These are phyloP conservation scores for Neurospora sp. DNA, from an alignment of 495 filamentous ascomycete genomes.

Conservation along the genomic window DNA sequence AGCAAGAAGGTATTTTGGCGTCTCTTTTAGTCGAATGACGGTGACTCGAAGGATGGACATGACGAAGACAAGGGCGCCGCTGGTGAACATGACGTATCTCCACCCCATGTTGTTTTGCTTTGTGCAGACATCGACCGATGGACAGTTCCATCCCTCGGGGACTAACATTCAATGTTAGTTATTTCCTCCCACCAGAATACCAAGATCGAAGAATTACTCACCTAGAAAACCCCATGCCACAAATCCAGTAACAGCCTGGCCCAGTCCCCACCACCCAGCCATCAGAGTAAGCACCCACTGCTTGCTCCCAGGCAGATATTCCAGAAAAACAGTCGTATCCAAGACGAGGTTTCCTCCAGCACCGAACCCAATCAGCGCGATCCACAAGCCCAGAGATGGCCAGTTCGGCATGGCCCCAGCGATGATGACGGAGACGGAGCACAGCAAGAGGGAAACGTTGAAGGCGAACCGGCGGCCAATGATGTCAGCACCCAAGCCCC, in stretches of 20 bases:
- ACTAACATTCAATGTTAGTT: slow-evolving; percentile 14
- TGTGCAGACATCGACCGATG: slow-evolving; percentile 44
- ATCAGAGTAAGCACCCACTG: slow-evolving; percentile 69
- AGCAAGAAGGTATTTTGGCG: slow-evolving; percentile 61
- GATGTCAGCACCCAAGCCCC: slow-evolving; percentile 69
- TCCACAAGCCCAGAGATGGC: slow-evolving; percentile 52
- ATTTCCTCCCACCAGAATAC: neutral
- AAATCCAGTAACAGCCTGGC: slow-evolving; percentile 58
- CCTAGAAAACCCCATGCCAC: slow-evolving; percentile 72
- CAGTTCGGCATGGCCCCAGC: slow-evolving; percentile 66
- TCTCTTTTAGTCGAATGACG: slow-evolving; percentile 57
- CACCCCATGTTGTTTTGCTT: slow-evolving; percentile 66
- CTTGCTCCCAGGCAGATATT: slow-evolving; percentile 66
- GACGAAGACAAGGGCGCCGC: slow-evolving; percentile 55
- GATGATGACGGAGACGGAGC: slow-evolving; percentile 53
- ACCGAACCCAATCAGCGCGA: slow-evolving; percentile 59
- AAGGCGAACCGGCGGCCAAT: slow-evolving; percentile 66
- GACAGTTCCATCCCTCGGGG: slow-evolving; percentile 44
- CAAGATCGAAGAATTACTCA: slow-evolving; percentile 18
- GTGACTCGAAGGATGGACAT: slow-evolving; percentile 58
- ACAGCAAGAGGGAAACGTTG: slow-evolving; percentile 59
- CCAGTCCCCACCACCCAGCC: slow-evolving; percentile 72
- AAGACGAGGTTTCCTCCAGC: slow-evolving; percentile 65
- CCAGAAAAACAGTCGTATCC: slow-evolving; percentile 67
- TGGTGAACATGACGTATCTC: slow-evolving; percentile 64